Evolutionary conservation across 495 filamentous ascomycete species (phyloP).

Genomic region (Neurospora sp.): DNA sequence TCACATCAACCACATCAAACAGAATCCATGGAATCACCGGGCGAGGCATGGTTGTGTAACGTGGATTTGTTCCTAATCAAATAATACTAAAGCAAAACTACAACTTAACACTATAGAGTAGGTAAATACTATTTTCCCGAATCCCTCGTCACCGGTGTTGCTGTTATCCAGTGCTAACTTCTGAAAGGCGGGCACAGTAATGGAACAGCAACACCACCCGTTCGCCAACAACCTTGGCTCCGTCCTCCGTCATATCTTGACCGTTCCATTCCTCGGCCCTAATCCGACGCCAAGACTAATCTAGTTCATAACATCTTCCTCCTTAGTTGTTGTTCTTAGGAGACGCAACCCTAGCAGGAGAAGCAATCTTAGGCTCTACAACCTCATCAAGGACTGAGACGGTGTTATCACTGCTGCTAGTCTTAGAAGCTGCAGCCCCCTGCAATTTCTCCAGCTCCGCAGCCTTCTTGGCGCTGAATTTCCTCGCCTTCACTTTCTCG

Average conservation of each 20-base stretch:
- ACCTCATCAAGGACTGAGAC: background rate
- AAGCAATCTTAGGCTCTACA: background rate
- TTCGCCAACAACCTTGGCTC: background rate
- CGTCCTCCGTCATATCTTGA: background rate
- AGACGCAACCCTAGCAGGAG: background rate
- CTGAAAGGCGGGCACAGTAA: background rate
- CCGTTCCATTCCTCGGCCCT: background rate
- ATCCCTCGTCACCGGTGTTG: background rate
- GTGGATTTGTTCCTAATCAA: background rate
- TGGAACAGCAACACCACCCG: background rate
- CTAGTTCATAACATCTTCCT: background rate
- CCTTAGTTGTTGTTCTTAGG: background rate
- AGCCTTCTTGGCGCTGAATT: slow-evolving; percentile 27
- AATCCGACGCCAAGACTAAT: background rate
- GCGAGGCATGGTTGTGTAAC: background rate
- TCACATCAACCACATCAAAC: background rate
- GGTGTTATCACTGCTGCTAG: background rate
- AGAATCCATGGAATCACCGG: background rate
- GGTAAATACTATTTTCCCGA: background rate
- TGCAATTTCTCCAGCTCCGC: slow-evolving; percentile 1
- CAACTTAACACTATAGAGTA: background rate
- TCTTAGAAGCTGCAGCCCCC: background rate
- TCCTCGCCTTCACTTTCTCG: slow-evolving; percentile 33
- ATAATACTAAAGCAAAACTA: background rate
- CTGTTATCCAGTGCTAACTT: background rate